Evolutionary conservation across 2,329 filamentous ascomycete genomes (phyloP).

Genomic region (Fusarium neocosmosporiellum): DNA sequence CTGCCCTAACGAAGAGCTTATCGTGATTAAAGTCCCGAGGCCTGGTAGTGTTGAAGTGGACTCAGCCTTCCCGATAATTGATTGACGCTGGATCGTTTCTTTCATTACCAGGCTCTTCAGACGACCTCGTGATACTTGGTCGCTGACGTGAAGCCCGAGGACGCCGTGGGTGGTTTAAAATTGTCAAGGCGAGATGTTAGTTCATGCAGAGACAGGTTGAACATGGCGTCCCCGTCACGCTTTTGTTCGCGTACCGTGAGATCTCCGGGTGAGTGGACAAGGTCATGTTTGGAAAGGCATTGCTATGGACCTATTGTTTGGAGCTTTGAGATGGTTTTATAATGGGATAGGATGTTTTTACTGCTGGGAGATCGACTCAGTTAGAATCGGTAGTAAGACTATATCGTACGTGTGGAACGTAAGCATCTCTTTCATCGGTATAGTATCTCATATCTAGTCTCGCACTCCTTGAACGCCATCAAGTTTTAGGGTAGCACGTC

Average conservation of each 20-base stretch:
- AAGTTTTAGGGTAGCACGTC: neutral
- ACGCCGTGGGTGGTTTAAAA: no score
- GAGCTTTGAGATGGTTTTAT: no score
- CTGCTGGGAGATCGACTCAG: neutral
- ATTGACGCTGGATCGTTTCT: neutral
- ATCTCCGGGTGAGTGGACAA: no score
- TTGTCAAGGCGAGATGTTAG: no score
- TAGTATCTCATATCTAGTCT: neutral
- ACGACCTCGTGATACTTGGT: neutral
- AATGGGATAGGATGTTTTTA: neutral
- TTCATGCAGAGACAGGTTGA: no score
- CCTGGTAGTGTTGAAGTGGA: neutral
- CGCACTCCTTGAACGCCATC: neutral
- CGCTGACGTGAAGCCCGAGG: no score
- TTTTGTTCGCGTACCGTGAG: no score
- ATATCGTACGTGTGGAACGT: neutral
- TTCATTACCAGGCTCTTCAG: neutral
- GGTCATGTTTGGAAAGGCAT: no score
- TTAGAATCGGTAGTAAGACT: neutral
- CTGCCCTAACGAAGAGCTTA: no score
- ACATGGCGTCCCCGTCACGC: no score
- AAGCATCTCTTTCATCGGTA: neutral
- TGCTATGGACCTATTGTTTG: no score
- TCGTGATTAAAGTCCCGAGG: no score
- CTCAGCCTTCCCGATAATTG: neutral